Evolutionary conservation across 352 stramenopile species (phyloP).

Genomic region (Phytopythium vexans): DNA sequence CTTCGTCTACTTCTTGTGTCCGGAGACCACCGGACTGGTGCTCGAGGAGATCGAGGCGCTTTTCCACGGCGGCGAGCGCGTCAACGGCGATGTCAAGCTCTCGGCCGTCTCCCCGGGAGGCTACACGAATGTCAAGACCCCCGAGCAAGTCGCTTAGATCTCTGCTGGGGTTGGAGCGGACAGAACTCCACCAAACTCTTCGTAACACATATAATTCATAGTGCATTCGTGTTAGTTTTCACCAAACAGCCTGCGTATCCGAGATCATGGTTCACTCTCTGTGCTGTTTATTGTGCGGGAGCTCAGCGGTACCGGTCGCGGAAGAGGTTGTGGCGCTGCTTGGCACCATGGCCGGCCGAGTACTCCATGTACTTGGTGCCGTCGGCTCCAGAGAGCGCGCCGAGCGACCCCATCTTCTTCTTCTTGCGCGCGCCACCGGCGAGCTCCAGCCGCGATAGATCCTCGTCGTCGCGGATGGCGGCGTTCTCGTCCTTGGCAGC

Average conservation of each 20-base stretch:
- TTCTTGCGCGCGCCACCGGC: constrained; percentile 60
- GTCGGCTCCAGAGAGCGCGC: constrained; percentile 73
- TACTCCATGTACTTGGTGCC: constrained; percentile 88
- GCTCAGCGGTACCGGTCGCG: constrained; percentile 80
- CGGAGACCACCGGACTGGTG: constrained; percentile 17
- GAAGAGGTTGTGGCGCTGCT: constrained; percentile 86
- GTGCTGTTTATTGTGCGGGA: too few relatives aligned
- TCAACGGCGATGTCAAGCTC: background rate
- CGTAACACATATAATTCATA: too few relatives aligned
- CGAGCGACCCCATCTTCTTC: constrained; percentile 73
- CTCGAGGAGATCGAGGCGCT: constrained; percentile 24
- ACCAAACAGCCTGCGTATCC: too few relatives aligned
- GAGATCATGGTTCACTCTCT: too few relatives aligned
- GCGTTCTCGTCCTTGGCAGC: constrained; percentile 80
- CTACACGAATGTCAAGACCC: constrained; percentile 1
- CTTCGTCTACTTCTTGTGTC: constrained; percentile 29
- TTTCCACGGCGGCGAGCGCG: constrained; percentile 12
- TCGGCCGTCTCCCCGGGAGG: background rate
- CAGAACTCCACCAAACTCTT: too few relatives aligned
- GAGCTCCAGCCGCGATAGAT: constrained; percentile 71
- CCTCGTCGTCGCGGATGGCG: constrained; percentile 80
- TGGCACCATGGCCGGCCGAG: constrained; percentile 73
- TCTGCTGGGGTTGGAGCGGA: background rate
- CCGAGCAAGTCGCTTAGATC: background rate
- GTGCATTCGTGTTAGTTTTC: too few relatives aligned